Base-by-base conservation (phyloP, 208 protist species). In the Acanthamoeba lenticulata region DNA sequence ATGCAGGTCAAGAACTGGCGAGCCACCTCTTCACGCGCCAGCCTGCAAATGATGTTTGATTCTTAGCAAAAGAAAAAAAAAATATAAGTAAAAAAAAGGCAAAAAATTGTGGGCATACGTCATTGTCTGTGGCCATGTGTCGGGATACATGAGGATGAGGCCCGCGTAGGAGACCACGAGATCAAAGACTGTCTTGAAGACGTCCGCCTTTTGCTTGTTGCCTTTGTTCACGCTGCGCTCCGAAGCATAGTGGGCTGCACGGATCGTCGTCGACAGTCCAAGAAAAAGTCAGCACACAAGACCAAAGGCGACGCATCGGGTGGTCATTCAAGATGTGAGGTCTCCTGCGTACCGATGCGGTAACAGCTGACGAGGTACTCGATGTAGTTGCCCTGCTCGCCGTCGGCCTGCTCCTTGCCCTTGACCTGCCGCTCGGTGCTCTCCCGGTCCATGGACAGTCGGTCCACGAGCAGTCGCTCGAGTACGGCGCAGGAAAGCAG, bases 361-460 rank as follows among this genome's bases (percentile, higher is more conserved):
- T 60, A 89, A 40, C 79, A 91, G 55, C 55, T 74, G n/a, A 91
- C 52, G 32, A 91, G 85, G 52, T 91, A 91, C 34, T 91, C 85
- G 49, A 91, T 13, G 52, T 91, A 62, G 36, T 91, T 91, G 42
- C 38, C 42, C 36, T 91, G 49, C 24, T 83, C 42, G 65, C 5
- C 47, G 38, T 74, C 49, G 40, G 27, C 11, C 60, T 91, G 47
- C 3, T 85, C 74, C 74, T 85, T 85, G 42, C 42, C 74, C 42
- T 85, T 85, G 74, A 55, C 1, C 44, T 85, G 74, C 7, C 74
- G 74, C 44, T 85, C 74, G 9, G 55, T 52, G 44, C 44, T 55
- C n/a, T 52, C 5, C 74, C 55, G 42, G 27, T 85, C 55, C 85
- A 74, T 40, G 34, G 85, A 91, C 38, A 91, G 52, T 27, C 49